These are phyloP conservation scores for Meripilus lineatus DNA, from an alignment of 1,284 basidiomycete genomes.

Conservation along the genomic window DNA sequence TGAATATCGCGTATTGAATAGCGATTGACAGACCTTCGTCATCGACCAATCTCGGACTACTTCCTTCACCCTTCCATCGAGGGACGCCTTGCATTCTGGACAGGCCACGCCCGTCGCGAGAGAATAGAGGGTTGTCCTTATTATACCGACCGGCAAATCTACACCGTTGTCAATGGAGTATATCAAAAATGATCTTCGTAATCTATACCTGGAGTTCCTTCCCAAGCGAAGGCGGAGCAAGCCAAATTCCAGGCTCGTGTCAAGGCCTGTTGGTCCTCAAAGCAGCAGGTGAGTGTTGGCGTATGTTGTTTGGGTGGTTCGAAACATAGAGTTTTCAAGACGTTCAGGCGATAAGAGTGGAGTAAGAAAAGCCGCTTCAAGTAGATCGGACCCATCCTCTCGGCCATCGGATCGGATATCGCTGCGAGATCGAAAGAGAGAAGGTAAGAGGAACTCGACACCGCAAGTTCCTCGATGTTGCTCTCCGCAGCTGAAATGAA, in stretches of 20 bases:
- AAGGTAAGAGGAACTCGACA: constrained; percentile 30
- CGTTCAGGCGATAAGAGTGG: constrained; percentile 32
- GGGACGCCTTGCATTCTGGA: not conserved
- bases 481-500: constrained; percentile 33
- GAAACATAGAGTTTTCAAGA: constrained; percentile 31
- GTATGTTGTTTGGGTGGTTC: constrained; percentile 29
- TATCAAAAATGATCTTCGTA: too few species aligned
- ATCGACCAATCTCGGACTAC: not conserved
- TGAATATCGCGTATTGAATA: too few species aligned
- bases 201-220: constrained; percentile 30
- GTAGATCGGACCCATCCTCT: constrained; percentile 34
- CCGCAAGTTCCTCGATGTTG: constrained; percentile 30
- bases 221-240: constrained; percentile 32
- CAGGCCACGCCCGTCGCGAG: not conserved
- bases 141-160: too few species aligned
- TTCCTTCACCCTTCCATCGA: not conserved
- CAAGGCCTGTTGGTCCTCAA: constrained; percentile 24
- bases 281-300: constrained; percentile 23
- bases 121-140: too few species aligned
- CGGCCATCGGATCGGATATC: constrained; percentile 30
- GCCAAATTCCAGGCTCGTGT: constrained; percentile 33
- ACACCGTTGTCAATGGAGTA: too few species aligned
- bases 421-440: constrained; percentile 27
- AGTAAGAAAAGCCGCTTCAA: constrained; percentile 39
- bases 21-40: too few species aligned